Percentiles rank a stretch among this genome's conserved stretches.
Conservation (phyloP, 768 basidiomycete species). For the Solioccasus polychromus region DNA sequence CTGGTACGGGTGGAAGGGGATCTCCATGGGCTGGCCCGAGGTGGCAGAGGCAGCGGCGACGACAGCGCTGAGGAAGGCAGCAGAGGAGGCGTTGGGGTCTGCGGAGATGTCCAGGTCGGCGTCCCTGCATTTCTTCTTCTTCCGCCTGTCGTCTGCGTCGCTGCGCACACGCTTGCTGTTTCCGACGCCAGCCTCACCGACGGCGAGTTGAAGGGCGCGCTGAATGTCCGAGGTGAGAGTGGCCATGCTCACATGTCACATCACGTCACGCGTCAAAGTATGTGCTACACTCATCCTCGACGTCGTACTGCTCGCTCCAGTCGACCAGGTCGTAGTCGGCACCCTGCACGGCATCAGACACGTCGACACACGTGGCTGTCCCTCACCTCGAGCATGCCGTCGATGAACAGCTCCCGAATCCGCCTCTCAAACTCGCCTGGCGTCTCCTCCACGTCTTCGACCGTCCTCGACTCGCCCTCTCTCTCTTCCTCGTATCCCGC, state of each 20-base stretch:
- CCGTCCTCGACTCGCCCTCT: slow-evolving; percentile 45
- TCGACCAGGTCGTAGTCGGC: slow-evolving; percentile 71
- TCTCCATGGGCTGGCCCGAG: slow-evolving; percentile 32
- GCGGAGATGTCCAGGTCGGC: slow-evolving; percentile 16
- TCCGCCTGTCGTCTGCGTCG: slow-evolving; percentile 37
- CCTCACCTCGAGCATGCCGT: slow-evolving; percentile 72
- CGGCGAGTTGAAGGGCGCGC: slow-evolving; percentile 48
- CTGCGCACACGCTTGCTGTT: slow-evolving; percentile 35
- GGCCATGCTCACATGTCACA: slow-evolving; percentile 27
- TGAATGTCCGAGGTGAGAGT: slow-evolving; percentile 44
- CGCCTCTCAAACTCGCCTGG: slow-evolving; percentile 54
- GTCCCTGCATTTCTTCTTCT: slow-evolving; percentile 21
- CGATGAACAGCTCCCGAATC: slow-evolving; percentile 70
- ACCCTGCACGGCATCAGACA: slow-evolving; percentile 38
- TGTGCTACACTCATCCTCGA: slow-evolving; percentile 61
- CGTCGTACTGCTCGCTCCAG: slow-evolving; percentile 71
- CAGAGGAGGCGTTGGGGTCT: slow-evolving; percentile 46
- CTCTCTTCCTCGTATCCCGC: slow-evolving; percentile 78
- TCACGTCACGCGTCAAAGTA: slow-evolving; percentile 85
- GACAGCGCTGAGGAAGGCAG: slow-evolving; percentile 61
- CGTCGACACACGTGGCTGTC: too few relatives aligned
- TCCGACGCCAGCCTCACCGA: slow-evolving; percentile 45
- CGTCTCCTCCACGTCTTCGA: slow-evolving; percentile 41
- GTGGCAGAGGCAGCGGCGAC: slow-evolving; percentile 63
- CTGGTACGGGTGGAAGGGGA: slow-evolving; percentile 30